Evolutionary conservation across 2,329 filamentous ascomycete genomes (phyloP).

Genomic region (Pseudohalonectria lignicola): DNA sequence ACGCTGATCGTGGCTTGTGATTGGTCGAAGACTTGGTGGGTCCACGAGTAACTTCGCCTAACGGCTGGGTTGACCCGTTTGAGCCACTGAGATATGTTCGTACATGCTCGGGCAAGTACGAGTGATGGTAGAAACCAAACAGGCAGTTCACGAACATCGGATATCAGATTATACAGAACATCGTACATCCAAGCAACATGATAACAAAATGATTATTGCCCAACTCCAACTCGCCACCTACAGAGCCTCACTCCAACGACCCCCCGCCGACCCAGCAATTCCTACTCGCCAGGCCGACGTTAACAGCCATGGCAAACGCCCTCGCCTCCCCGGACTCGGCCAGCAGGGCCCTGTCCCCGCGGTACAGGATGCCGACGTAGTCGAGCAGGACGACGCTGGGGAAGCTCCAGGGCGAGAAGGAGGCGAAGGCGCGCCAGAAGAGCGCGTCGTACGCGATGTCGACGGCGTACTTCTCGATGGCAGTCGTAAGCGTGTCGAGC

Average conservation of each 20-base stretch:
- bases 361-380: constrained; percentile 5
- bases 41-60: too few relatives aligned
- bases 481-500: constrained; percentile 12
- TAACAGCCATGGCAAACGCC: constrained; percentile 3
- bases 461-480: constrained; percentile 17
- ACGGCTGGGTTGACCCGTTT: too few relatives aligned
- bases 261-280: constrained; percentile 3
- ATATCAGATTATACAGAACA: too few relatives aligned
- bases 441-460: constrained; percentile 20
- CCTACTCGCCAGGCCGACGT: constrained; percentile 3
- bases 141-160: too few relatives aligned
- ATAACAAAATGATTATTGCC: too few relatives aligned
- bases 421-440: constrained; percentile 19
- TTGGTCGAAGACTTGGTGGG: too few relatives aligned
- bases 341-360: constrained; percentile 1
- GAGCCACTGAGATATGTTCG: too few relatives aligned
- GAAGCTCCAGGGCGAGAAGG: constrained; percentile 9
- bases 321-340: constrained; percentile 1
- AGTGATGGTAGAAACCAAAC: too few relatives aligned
- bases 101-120: too few relatives aligned
- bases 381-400: constrained; percentile 10
- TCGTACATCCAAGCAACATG: too few relatives aligned
- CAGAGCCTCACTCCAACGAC: background rate
- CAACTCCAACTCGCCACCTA: too few relatives aligned
- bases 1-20: too few relatives aligned